A percentile compares a stretch with the other conserved stretches of the same genome.
Evolutionary conservation across 257 asterid genomes (phyloP).

Genomic region (Ballota nigra): DNA sequence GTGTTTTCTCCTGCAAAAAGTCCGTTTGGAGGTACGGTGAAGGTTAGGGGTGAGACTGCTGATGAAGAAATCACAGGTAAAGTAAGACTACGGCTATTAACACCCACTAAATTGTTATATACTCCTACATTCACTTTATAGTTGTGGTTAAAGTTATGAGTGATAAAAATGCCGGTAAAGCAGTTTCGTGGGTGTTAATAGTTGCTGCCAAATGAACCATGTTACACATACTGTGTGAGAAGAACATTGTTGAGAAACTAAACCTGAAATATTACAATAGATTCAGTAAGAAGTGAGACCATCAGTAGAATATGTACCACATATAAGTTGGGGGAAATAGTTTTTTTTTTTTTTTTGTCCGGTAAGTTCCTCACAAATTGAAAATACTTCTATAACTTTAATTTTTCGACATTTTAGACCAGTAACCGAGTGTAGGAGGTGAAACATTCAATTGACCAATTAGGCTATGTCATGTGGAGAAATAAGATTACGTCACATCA

Average conservation of each 20-base stretch:
- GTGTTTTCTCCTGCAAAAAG: conserved; percentile 77
- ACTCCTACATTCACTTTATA: background rate
- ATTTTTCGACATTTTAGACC: background rate
- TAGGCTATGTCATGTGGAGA: background rate
- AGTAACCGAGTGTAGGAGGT: background rate
- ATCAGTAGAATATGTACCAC: background rate
- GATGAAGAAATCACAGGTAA: background rate
- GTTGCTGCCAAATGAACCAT: background rate
- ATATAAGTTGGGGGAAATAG: background rate
- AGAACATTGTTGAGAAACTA: conserved; percentile 93
- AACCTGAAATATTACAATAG: conserved; percentile 56
- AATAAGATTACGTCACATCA: background rate
- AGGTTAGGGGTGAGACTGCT: background rate
- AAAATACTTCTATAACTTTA: too few relatives aligned
- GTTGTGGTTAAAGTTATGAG: background rate
- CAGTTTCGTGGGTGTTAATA: background rate
- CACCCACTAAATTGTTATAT: background rate
- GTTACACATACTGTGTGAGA: conserved; percentile 70
- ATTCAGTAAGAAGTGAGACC: background rate
- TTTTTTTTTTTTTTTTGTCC: too few relatives aligned
- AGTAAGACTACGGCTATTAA: background rate
- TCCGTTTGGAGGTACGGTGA: background rate
- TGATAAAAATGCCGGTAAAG: background rate
- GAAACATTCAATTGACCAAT: background rate
- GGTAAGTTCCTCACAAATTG: background rate